phyloP scores from a whole-genome alignment of 257 asterid genomes.

The Striga asiatica region DNA sequence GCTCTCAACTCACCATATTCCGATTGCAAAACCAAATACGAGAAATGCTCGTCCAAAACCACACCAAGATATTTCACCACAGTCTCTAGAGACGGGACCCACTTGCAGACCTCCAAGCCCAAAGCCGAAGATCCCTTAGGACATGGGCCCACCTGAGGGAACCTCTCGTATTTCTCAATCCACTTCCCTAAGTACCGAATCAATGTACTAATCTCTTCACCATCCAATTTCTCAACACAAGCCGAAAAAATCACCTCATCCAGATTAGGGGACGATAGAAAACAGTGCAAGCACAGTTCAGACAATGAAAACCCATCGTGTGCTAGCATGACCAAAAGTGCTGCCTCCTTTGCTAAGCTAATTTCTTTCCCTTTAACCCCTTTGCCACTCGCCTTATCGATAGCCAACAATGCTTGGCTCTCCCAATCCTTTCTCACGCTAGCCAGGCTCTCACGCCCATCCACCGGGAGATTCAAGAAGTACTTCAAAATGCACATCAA shows the following conservation, averaged over 20 bases:
- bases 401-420: constrained; percentile 56
- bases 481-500: constrained; percentile 66
- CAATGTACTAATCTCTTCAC: constrained; percentile 60
- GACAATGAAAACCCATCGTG: constrained; percentile 61
- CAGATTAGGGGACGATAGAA: constrained; percentile 47
- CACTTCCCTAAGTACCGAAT: constrained; percentile 62
- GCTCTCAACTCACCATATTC: constrained; percentile 55
- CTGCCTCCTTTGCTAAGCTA: constrained; percentile 51
- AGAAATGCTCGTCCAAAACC: constrained; percentile 80
- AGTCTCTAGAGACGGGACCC: constrained; percentile 65
- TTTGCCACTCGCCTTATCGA: constrained; percentile 38
- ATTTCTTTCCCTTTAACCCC: constrained; percentile 25
- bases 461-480: constrained; percentile 38
- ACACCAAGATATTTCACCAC: constrained; percentile 54
- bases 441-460: constrained; percentile 35
- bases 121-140: constrained; percentile 47
- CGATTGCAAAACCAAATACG: constrained; percentile 58
- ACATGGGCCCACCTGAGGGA: constrained; percentile 65
- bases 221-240: constrained; percentile 66
- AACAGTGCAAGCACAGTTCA: constrained; percentile 78
- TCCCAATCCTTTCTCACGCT: constrained; percentile 74
- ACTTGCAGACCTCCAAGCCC: constrained; percentile 64
- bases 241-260: constrained; percentile 76
- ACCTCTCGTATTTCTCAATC: constrained; percentile 73
- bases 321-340: constrained; percentile 74